Evolutionary conservation across 1,284 basidiomycete species (phyloP).

Genomic region (Athelia psychrophila): DNA sequence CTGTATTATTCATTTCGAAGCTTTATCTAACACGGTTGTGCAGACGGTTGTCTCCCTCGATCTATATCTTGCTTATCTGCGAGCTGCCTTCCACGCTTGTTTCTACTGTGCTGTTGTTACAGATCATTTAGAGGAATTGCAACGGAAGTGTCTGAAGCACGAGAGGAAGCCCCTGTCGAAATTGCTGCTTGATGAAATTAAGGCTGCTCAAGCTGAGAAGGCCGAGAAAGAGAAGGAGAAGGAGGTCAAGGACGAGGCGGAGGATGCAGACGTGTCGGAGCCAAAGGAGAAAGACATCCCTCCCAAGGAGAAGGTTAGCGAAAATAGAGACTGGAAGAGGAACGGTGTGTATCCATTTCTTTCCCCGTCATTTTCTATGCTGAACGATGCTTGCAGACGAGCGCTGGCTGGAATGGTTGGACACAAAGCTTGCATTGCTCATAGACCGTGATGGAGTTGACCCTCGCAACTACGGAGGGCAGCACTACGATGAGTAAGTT

Average conservation of each 20-base stretch:
- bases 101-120: slow-evolving; percentile 93
- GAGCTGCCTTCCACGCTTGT: slow-evolving; percentile 85
- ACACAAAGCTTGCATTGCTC: slow-evolving; percentile 77
- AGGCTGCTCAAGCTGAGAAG: slow-evolving; percentile 41
- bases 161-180: slow-evolving; percentile 71
- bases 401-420: slow-evolving; percentile 84
- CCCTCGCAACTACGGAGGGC: slow-evolving; percentile 83
- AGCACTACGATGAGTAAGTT: slow-evolving; percentile 84
- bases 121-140: slow-evolving; percentile 91
- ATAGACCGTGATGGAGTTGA: slow-evolving; percentile 77
- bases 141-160: slow-evolving; percentile 91
- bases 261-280: slow-evolving; percentile 37
- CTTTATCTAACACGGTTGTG: slow-evolving; percentile 10
- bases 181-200: slow-evolving; percentile 54
- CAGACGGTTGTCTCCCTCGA: slow-evolving; percentile 78
- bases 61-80: slow-evolving; percentile 81
- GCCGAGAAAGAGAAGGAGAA: slow-evolving; percentile 32
- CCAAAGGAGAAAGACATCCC: slow-evolving; percentile 42
- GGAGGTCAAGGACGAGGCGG: slow-evolving; percentile 25
- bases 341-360: slow-evolving; percentile 48
- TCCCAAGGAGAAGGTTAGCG: slow-evolving; percentile 31
- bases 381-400: slow-evolving; percentile 52
- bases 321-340: slow-evolving; percentile 62
- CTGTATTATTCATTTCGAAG: slow-evolving; percentile 6
- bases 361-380: slow-evolving; percentile 8